These are phyloP conservation scores for Juncus inflexus DNA, from an alignment of 176 grass and related monocot species.

Conservation along the genomic window DNA sequence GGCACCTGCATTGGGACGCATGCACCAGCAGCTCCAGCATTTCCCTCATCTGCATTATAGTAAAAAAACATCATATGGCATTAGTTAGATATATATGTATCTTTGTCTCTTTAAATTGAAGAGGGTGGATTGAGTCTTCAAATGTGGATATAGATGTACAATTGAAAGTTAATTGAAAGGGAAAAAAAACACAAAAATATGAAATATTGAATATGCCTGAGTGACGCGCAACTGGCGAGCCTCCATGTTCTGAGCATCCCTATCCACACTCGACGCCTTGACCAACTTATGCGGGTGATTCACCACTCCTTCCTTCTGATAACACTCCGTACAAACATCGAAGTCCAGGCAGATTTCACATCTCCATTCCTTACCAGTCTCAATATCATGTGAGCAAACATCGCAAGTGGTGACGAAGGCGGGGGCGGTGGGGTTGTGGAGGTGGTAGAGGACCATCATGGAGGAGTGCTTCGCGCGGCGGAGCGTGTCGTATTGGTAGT, in stretches of 20 bases:
- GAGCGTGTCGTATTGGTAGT: conserved; percentile 99
- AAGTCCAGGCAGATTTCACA: conserved; percentile 97
- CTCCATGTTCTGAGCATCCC: conserved; percentile 94
- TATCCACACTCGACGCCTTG: conserved; percentile 72
- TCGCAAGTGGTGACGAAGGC: conserved; percentile 93
- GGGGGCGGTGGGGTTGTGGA: conserved; percentile 97
- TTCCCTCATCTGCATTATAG: conserved; percentile 61
- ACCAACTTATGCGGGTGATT: conserved; percentile 88
- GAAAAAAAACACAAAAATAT: too few relatives aligned
- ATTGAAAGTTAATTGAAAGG: background rate
- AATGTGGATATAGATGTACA: background rate
- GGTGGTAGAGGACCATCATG: conserved; percentile 99
- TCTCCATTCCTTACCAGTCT: conserved; percentile 95
- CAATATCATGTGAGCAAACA: conserved; percentile 85
- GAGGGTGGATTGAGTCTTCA: background rate
- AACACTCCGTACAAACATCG: conserved; percentile 92
- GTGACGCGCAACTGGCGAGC: conserved; percentile 86
- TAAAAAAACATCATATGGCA: conserved; percentile 8
- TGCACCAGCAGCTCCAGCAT: conserved; percentile 76
- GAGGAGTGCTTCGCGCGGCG: conserved; percentile 98
- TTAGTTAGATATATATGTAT: conserved; percentile 4
- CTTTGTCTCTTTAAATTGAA: conserved; percentile 9
- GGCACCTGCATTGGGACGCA: conserved; percentile 62
- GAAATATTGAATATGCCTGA: conserved; percentile 42
- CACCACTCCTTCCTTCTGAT: conserved; percentile 70